These are phyloP conservation scores for Boeremia lycopersici DNA, from an alignment of 2,329 filamentous ascomycete genomes.

Conservation along the genomic window DNA sequence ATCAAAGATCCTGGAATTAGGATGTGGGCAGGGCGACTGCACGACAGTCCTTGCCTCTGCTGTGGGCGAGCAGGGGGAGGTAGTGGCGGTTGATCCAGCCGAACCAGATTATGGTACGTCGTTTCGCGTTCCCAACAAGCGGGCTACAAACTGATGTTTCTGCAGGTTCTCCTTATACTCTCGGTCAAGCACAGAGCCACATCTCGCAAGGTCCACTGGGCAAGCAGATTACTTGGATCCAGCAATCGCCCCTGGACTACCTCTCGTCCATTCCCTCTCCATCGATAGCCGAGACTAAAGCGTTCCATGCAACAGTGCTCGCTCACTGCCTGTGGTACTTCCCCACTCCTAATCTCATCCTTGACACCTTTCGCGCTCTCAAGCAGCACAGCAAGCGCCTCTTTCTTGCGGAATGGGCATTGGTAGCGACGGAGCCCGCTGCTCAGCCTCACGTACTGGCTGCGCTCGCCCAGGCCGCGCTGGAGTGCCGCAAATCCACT, in stretches of 20 bases:
- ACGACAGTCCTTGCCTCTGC: constrained; percentile 60
- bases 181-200: constrained; percentile 56
- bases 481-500: constrained; percentile 51
- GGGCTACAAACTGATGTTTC: no score
- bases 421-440: constrained; percentile 48
- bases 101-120: constrained; percentile 53
- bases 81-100: constrained; percentile 61
- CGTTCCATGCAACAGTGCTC: constrained; percentile 57
- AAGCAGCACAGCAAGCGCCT: constrained; percentile 45
- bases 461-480: constrained; percentile 52
- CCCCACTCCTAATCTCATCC: constrained; percentile 44
- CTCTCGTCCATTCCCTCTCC: constrained; percentile 14
- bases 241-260: constrained; percentile 42
- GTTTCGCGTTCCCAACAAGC: no score
- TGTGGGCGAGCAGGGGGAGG: constrained; percentile 51
- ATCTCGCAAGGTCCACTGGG: constrained; percentile 53
- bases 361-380: constrained; percentile 47
- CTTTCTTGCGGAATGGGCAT: constrained; percentile 56
- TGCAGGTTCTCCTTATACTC: constrained; percentile 50
- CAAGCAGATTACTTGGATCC: constrained; percentile 53
- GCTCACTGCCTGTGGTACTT: constrained; percentile 64
- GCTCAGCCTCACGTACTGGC: constrained; percentile 59
- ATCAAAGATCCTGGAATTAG: constrained; percentile 60
- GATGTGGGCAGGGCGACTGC: constrained; percentile 65
- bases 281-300: neutral